Percentiles rank a stretch among this genome's conserved stretches.
These are phyloP conservation scores for Pseudogymnoascus sp. DNA, from an alignment of 2,329 filamentous ascomycete genomes.

Conservation along the genomic window DNA sequence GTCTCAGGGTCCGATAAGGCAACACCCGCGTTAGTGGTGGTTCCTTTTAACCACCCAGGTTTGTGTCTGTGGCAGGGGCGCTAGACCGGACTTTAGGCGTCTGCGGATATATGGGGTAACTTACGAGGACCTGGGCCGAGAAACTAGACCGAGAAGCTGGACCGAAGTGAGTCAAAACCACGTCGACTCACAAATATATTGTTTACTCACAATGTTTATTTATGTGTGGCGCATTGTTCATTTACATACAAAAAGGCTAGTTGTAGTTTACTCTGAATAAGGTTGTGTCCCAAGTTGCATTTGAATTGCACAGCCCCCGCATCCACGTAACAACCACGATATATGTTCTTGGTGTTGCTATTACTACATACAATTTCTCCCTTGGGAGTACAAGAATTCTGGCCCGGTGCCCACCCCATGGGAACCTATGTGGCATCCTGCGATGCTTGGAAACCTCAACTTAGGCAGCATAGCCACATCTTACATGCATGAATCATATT, in stretches of 20 bases:
- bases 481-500: slow-evolving; percentile 1
- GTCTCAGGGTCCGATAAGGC: slow-evolving; percentile 9
- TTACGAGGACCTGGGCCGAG: background rate
- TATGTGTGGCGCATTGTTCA: background rate
- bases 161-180: background rate
- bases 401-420: background rate
- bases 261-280: background rate
- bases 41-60: background rate
- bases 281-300: background rate
- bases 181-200: background rate
- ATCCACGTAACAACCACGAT: slow-evolving; percentile 3
- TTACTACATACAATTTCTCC: background rate
- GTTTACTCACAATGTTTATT: background rate
- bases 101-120: background rate
- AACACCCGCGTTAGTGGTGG: background rate
- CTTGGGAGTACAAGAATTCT: background rate
- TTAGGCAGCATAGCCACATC: background rate
- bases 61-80: background rate
- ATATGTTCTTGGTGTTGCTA: background rate
- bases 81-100: background rate
- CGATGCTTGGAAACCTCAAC: background rate
- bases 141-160: background rate
- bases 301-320: slow-evolving; percentile 2
- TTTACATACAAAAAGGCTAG: slow-evolving; percentile 1
- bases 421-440: background rate